Evolutionary conservation across 345 rosid species (phyloP).

Genomic region (Mallotus nudiflorus): DNA sequence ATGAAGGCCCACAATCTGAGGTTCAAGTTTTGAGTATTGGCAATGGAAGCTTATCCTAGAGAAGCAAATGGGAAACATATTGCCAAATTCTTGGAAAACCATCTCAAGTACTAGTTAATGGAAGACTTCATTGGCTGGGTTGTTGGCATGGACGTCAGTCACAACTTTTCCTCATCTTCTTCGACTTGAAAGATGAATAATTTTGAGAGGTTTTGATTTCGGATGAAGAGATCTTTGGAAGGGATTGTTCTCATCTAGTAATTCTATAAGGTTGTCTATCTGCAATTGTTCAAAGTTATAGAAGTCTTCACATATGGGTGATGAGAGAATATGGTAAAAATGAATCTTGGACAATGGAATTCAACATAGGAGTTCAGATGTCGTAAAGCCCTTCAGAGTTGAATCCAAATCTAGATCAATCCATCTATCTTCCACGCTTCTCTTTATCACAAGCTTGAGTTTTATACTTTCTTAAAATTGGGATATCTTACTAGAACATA

Average conservation of each 20-base stretch:
- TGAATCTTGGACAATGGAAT: slow-evolving; percentile 36
- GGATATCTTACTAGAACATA: too few species aligned
- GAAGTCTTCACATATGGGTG: slow-evolving; percentile 23
- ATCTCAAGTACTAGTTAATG: too few species aligned
- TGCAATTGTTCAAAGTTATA: slow-evolving; percentile 3
- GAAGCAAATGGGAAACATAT: too few species aligned
- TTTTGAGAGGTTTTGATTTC: slow-evolving; percentile 24
- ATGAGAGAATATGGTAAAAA: slow-evolving; percentile 27
- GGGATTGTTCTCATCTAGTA: background rate
- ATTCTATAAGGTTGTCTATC: slow-evolving; percentile 28
- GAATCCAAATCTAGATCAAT: background rate
- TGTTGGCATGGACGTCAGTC: background rate
- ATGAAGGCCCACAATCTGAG: background rate
- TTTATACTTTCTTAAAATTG: slow-evolving; percentile 16
- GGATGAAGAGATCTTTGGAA: background rate
- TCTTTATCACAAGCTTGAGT: slow-evolving; percentile 1
- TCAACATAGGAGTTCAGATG: slow-evolving; percentile 16
- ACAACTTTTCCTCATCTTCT: slow-evolving; percentile 18
- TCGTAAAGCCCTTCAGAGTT: slow-evolving; percentile 24
- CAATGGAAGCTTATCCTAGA: too few species aligned
- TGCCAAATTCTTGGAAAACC: too few species aligned
- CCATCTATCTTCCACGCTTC: slow-evolving; percentile 48
- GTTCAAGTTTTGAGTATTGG: too few species aligned
- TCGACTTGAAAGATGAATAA: slow-evolving; percentile 28
- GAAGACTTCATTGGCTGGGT: slow-evolving; percentile 39